A percentile compares a stretch with the other conserved stretches of the same genome.
Conservation (phyloP, 2,329 filamentous ascomycete species). For the Colletotrichum costaricense region DNA sequence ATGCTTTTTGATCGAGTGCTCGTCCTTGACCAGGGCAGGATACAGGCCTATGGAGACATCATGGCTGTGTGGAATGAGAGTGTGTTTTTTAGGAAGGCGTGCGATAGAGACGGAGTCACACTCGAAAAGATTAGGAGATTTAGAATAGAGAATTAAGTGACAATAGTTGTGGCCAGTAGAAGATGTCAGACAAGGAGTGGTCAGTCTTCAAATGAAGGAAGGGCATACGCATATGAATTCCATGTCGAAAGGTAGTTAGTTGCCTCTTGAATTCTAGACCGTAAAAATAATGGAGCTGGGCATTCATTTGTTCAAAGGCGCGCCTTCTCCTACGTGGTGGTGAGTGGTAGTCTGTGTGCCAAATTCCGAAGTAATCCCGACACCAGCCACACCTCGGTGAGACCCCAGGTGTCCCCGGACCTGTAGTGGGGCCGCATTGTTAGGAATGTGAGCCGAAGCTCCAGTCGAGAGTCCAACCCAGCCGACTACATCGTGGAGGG, state of each 20-base stretch:
- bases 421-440: conserved; percentile 31
- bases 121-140: not conserved
- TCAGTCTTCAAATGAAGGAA: too few species aligned
- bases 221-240: too few species aligned
- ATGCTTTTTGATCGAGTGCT: conserved; percentile 5
- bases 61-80: not conserved
- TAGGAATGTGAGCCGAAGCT: conserved; percentile 30
- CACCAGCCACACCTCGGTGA: conserved; percentile 9
- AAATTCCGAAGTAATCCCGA: conserved; percentile 23
- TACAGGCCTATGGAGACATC: not conserved
- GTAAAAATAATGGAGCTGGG: not conserved
- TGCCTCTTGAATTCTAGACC: too few species aligned
- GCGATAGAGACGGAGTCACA: not conserved
- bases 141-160: not conserved
- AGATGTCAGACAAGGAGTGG: too few species aligned
- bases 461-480: conserved; percentile 6
- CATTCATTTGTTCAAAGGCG: not conserved
- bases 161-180: not conserved
- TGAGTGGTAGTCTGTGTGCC: not conserved
- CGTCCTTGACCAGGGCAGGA: not conserved
- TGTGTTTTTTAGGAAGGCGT: not conserved
- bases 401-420: conserved; percentile 13
- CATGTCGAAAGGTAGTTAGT: too few species aligned
- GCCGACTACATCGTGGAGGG: conserved; percentile 32
- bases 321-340: not conserved